phyloP scores from a whole-genome alignment of 2,329 filamentous ascomycete species.

The Penicillium capsulatum region DNA sequence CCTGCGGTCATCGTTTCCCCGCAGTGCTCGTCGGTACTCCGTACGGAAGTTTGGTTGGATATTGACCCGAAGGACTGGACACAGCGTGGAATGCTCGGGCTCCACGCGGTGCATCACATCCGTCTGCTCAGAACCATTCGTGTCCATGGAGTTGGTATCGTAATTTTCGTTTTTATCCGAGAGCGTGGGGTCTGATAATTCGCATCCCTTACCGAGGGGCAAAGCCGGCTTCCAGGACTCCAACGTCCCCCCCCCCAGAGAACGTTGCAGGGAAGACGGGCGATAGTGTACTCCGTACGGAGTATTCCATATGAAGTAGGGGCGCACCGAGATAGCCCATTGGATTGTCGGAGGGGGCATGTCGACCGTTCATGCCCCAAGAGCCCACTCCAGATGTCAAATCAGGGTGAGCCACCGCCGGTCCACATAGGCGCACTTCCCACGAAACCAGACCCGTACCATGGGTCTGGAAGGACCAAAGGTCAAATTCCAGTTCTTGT shows the following conservation, averaged over 20 bases:
- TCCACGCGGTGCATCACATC: not conserved
- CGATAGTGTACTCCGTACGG: no score
- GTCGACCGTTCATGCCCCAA: slow-evolving; percentile 12
- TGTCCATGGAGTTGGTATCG: no score
- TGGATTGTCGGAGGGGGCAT: slow-evolving; percentile 5
- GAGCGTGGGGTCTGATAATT: no score
- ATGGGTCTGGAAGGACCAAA: slow-evolving; percentile 7
- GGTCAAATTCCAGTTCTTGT: not conserved
- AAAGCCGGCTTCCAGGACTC: no score
- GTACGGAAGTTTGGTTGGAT: slow-evolving; percentile 20
- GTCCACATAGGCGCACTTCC: slow-evolving; percentile 19
- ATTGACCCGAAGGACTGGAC: slow-evolving; percentile 5
- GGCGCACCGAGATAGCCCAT: slow-evolving; percentile 3
- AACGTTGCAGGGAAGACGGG: no score
- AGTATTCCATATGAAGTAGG: no score
- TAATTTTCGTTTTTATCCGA: no score
- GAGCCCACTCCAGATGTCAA: slow-evolving; percentile 13
- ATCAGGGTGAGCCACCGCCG: slow-evolving; percentile 16
- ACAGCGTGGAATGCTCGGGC: not conserved
- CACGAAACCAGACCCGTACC: slow-evolving; percentile 14
- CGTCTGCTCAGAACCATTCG: not conserved
- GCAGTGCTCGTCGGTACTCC: slow-evolving; percentile 5
- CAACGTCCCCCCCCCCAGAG: no score
- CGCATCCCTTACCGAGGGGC: no score
- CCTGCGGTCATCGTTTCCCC: slow-evolving; percentile 7